phyloP scores from a whole-genome alignment of 345 rosid species.

The Euphorbia tirucalli region DNA sequence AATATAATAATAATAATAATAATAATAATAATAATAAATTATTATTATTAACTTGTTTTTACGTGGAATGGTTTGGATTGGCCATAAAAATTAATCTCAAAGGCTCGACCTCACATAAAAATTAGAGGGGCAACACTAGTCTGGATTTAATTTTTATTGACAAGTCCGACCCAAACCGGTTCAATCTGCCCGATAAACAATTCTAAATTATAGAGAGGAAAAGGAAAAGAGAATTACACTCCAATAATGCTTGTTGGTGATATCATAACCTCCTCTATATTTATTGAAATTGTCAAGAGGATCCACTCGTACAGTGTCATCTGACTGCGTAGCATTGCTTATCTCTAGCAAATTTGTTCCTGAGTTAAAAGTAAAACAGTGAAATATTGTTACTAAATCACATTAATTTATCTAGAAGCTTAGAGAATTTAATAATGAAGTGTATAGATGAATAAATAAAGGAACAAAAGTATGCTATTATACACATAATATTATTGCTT shows the following conservation, averaged over 20 bases:
- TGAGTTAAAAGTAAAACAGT: slow-evolving; percentile 11
- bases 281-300: slow-evolving; percentile 48
- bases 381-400: neutral
- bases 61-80: too few species aligned
- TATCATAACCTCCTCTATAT: slow-evolving; percentile 66
- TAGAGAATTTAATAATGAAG: neutral
- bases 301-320: slow-evolving; percentile 53
- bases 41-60: too few species aligned
- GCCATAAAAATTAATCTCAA: too few species aligned
- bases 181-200: too few species aligned
- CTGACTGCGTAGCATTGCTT: slow-evolving; percentile 28
- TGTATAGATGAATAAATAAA: neutral
- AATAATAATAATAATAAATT: too few species aligned
- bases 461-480: neutral
- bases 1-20: too few species aligned
- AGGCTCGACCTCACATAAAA: too few species aligned
- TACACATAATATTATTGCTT: neutral
- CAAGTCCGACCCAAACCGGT: too few species aligned
- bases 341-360: slow-evolving; percentile 27
- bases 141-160: too few species aligned
- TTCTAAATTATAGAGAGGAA: neutral
- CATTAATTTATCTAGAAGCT: neutral
- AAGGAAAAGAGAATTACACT: slow-evolving; percentile 44
- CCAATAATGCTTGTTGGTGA: slow-evolving; percentile 68
- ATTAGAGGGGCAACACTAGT: too few species aligned